phyloP scores from a whole-genome alignment of 345 rosid species.

The Acer campestre region DNA sequence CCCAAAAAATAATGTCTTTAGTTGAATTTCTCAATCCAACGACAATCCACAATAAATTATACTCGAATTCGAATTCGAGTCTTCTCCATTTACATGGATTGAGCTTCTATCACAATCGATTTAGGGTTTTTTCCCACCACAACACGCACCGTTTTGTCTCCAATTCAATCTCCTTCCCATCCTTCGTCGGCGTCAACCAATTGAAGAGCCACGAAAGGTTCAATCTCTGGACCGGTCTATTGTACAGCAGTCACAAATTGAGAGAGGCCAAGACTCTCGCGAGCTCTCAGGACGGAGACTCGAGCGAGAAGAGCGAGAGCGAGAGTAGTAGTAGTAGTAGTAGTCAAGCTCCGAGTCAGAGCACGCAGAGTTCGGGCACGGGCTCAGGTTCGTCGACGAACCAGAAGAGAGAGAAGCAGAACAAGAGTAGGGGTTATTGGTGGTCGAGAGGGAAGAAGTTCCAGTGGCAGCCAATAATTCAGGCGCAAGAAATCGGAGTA shows the following conservation, averaged over 20 bases:
- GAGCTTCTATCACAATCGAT: slow-evolving; percentile 33
- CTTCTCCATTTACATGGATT: slow-evolving; percentile 39
- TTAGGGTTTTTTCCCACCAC: slow-evolving; percentile 41
- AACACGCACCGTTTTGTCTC: slow-evolving; percentile 36
- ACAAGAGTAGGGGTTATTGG: slow-evolving; percentile 53
- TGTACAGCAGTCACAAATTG: slow-evolving; percentile 29
- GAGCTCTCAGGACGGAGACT: slow-evolving; percentile 72
- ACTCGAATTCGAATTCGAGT: slow-evolving; percentile 14
- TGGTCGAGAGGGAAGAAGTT: slow-evolving; percentile 67
- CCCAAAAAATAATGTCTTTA: slow-evolving; percentile 32
- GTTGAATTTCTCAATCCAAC: slow-evolving; percentile 45
- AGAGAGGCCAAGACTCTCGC: slow-evolving; percentile 45
- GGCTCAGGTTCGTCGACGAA: slow-evolving; percentile 39
- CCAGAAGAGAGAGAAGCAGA: slow-evolving; percentile 55
- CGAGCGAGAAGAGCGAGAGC: slow-evolving; percentile 46
- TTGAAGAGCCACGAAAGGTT: slow-evolving; percentile 17
- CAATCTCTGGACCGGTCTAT: slow-evolving; percentile 38
- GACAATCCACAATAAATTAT: slow-evolving; percentile 28
- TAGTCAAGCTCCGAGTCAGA: slow-evolving; percentile 28
- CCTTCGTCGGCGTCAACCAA: neutral
- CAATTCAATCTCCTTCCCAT: slow-evolving; percentile 31
- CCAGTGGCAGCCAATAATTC: slow-evolving; percentile 84
- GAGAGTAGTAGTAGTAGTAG: slow-evolving; percentile 25
- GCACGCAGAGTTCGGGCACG: slow-evolving; percentile 31
- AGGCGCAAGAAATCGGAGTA: slow-evolving; percentile 77